These are phyloP conservation scores for Oryza rufipogon DNA, from an alignment of 176 grass and related monocot genomes.

Conservation along the genomic window DNA sequence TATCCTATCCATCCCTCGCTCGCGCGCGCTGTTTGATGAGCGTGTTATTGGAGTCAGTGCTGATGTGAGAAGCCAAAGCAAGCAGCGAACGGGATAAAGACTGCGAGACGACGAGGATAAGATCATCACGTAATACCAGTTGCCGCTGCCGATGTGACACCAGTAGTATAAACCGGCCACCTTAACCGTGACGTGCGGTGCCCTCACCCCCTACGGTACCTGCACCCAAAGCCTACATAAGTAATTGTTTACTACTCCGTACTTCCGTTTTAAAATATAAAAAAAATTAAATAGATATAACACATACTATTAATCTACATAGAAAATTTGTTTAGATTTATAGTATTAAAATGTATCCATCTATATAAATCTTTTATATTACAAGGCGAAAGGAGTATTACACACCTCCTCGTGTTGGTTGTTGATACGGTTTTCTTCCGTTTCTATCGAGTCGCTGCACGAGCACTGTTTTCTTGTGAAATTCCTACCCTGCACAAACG, in stretches of 20 bases:
- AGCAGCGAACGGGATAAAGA: background rate
- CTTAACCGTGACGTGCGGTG: background rate
- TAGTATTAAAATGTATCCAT: no score
- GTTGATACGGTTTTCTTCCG: background rate
- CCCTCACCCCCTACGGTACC: background rate
- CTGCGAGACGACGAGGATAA: slow-evolving; percentile 27
- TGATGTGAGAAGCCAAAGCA: background rate
- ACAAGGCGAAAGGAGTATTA: background rate
- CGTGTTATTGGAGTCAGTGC: background rate
- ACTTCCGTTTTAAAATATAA: no score
- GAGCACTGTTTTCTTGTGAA: background rate
- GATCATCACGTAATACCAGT: slow-evolving; percentile 34
- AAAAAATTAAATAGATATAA: no score
- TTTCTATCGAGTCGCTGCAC: background rate
- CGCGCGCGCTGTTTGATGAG: background rate
- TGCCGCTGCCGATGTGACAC: slow-evolving; percentile 10
- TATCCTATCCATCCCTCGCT: background rate
- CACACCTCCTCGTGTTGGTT: no score
- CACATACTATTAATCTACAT: no score
- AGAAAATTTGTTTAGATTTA: no score
- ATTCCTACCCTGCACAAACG: no score
- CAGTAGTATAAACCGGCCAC: background rate
- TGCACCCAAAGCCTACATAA: background rate
- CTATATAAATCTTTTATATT: no score
- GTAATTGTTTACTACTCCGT: no score